Evolutionary conservation across 2,329 filamentous ascomycete species (phyloP), one percentile per base, ranked within the genome.

Genomic region (Eutypa lata): DNA sequence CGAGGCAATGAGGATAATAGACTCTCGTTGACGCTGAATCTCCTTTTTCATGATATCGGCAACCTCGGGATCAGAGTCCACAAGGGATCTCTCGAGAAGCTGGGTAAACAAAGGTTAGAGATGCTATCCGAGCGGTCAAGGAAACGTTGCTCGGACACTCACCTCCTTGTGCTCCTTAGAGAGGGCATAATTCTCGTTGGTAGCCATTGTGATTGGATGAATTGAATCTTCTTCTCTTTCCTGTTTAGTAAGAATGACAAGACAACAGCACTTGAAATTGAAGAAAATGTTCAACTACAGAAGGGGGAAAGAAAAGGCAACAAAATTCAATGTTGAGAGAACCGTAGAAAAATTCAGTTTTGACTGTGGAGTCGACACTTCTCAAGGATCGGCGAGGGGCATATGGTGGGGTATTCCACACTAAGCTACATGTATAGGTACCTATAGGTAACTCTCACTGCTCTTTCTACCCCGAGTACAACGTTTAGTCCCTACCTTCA

Each of bases 1-100:
- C 53, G 94, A 97, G 69, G 94, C 93, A 68, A 99, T 99, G 72
- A 99, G 87, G 70, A 97, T 90, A 76, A 99, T 96, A 66, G 92
- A 97, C 82, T 99, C 92, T 74, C 91, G 88, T 81, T 99, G 94
- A 71, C 94, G 91, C 83, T 96, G 86, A 69, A 97, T 89, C 78
- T 97, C 93, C 67, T 89, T 86, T 81, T 90, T 89, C 92, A 99
- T 97, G 76, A 99, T 96, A 78, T 89, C 81, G 62, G 91, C 91
- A 68, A 99, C 90, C 83, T 97, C 92, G 53, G 91, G 88, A 75
- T 99, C 94, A 53, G 88, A 87, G 66, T 96, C 90, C 67, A 93
- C 78, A 67, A 99, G 86, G 73, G 90, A 89, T 81, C 90, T 94
- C 84, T 97, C 90, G 80, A 99, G 90, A 84, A 97, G 87, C 91